phyloP scores from a whole-genome alignment of 441 rosid species.

The Viola pubescens region DNA sequence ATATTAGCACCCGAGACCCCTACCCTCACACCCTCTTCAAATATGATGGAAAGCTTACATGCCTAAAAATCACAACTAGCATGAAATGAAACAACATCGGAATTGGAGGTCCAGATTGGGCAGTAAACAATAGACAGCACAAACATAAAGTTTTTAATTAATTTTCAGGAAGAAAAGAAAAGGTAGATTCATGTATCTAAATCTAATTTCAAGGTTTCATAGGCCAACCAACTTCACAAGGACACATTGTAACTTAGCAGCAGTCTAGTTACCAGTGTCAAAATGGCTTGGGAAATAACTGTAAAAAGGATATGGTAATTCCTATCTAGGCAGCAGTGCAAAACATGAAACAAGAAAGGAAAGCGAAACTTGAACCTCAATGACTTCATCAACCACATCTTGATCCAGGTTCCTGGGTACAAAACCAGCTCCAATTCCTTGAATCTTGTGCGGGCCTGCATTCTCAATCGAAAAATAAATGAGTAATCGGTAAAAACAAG shows the following conservation, averaged over 20 bases:
- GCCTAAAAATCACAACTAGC: no score
- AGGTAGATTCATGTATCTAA: background rate
- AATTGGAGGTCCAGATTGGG: no score
- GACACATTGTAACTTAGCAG: background rate
- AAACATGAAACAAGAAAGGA: constrained; percentile 11
- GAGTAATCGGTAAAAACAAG: constrained; percentile 11
- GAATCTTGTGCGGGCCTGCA: constrained; percentile 98
- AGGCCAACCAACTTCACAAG: background rate
- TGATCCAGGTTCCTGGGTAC: constrained; percentile 76
- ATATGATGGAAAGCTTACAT: no score
- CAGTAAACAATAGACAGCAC: no score
- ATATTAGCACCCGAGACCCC: no score
- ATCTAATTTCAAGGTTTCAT: background rate
- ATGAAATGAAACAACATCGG: no score
- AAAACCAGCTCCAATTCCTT: constrained; percentile 99
- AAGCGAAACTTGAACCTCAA: constrained; percentile 42
- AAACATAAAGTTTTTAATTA: no score
- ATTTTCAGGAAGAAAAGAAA: no score
- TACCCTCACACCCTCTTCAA: no score
- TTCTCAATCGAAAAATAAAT: constrained; percentile 12
- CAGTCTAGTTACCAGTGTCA: background rate
- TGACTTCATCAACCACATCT: constrained; percentile 72
- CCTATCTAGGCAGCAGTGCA: background rate
- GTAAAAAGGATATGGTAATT: constrained; percentile 4
- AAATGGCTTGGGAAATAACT: background rate